Evolutionary conservation across 768 basidiomycete species (phyloP).

Genomic region (Tylopilus rubrobrunneus): DNA sequence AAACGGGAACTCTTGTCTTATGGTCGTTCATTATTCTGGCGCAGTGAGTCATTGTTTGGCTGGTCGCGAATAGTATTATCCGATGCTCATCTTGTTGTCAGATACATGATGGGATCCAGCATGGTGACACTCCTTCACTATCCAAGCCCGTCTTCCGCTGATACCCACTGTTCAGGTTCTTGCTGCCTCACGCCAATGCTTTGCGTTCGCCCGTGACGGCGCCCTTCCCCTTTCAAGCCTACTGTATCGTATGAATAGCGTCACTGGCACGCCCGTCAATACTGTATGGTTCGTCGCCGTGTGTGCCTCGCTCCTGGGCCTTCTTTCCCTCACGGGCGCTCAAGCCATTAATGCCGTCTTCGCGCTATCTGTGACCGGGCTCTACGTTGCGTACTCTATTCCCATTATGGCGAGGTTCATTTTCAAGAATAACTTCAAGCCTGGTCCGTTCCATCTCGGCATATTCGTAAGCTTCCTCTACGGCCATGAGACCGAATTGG

Average conservation of each 20-base stretch:
- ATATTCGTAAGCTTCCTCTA: constrained; percentile 32
- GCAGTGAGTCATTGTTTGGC: too few species aligned
- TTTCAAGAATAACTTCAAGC: constrained; percentile 43
- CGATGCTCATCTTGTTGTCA: too few species aligned
- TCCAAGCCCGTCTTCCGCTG: too few species aligned
- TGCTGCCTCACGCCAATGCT: constrained; percentile 52
- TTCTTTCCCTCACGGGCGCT: constrained; percentile 52
- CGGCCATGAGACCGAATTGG: neutral
- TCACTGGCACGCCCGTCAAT: constrained; percentile 43
- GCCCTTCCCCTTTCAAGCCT: constrained; percentile 49
- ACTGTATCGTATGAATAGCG: constrained; percentile 53
- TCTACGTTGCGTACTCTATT: constrained; percentile 42
- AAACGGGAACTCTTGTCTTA: too few species aligned
- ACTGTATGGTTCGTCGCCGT: constrained; percentile 27
- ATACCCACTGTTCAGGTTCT: constrained; percentile 31
- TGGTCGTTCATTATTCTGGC: too few species aligned
- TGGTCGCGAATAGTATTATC: too few species aligned
- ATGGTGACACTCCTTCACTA: too few species aligned
- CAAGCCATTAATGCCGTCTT: constrained; percentile 59
- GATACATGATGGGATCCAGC: too few species aligned
- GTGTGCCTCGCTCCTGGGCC: constrained; percentile 41
- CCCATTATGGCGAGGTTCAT: constrained; percentile 50
- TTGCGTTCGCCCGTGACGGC: constrained; percentile 37
- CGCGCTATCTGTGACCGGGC: constrained; percentile 25
- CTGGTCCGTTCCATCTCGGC: constrained; percentile 48